phyloP scores from a whole-genome alignment of 768 basidiomycete species.

The Mycena floridula region DNA sequence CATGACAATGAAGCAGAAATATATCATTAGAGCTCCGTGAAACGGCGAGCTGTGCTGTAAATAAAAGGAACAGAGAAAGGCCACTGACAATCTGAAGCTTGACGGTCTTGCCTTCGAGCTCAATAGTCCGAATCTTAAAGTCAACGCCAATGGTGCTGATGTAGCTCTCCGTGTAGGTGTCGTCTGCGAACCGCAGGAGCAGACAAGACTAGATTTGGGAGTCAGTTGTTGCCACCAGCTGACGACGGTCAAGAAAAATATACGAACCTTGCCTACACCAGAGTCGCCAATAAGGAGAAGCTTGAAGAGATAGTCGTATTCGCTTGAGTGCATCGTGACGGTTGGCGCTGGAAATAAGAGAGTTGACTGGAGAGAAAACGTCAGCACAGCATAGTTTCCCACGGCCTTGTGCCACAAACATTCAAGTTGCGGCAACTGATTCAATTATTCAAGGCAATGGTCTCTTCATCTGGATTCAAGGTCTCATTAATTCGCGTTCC shows the following conservation, averaged over 20 bases:
- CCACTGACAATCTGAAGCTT: conserved; percentile 93
- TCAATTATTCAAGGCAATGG: too few species aligned
- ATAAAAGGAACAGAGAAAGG: conserved; percentile 6
- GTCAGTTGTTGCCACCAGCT: conserved; percentile 5
- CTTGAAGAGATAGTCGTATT: conserved; percentile 96
- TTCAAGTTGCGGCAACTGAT: too few species aligned
- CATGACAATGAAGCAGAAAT: too few species aligned
- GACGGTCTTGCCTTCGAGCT: conserved; percentile 96
- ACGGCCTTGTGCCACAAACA: too few species aligned
- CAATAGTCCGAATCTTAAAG: conserved; percentile 99
- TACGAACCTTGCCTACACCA: conserved; percentile 87
- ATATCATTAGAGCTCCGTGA: too few species aligned
- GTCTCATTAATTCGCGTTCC: too few species aligned
- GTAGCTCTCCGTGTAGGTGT: conserved; percentile 96
- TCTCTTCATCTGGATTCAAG: too few species aligned
- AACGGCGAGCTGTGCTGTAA: too few species aligned
- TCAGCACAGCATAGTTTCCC: too few species aligned
- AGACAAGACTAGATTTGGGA: conserved; percentile 68
- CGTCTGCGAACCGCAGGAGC: conserved; percentile 89
- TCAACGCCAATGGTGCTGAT: conserved; percentile 98
- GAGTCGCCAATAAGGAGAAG: conserved; percentile 93
- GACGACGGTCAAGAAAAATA: too few species aligned
- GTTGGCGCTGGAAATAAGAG: too few species aligned
- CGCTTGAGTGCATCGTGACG: conserved; percentile 77
- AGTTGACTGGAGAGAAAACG: conserved; percentile 13